Evolutionary conservation across 2,329 filamentous ascomycete genomes (phyloP), one percentile per base, ranked within the genome.

Genomic region (Exophiala calicioides): DNA sequence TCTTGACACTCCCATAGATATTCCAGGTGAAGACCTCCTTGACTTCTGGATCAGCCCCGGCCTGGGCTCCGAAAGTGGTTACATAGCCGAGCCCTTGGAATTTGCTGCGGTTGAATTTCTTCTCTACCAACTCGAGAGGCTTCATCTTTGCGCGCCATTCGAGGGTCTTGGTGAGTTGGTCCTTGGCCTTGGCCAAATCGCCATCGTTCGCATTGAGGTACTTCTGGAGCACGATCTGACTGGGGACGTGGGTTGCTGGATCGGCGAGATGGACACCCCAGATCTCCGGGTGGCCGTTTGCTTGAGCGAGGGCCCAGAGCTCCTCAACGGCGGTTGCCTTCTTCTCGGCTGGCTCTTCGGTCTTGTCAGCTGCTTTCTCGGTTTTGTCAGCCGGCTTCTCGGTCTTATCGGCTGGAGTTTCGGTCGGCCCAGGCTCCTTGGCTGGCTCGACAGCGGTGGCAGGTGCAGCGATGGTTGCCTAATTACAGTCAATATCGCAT

Each of bases 201-300:
- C 85, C 84, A 52, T 84, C 82, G 66, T 96, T 96, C 65, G 90
- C 91, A 58, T 90, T 88, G 45, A 97, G 80, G 71, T 90, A 96
- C 74, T 96, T 97, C 65, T 95, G 89, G 37, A 96, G 76, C 40
- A 96, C 80, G 59, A 95, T 84, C 64, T 86, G 84, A 36, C 86
- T 90, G 44, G 87, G 87, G 41, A 90, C 76, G 60, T 89, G 77
- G 30, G 70, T 59, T 9, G 40, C 39, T 7, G 57, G 57, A 31
- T 64, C 63, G 29, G 44, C 59, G 33, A 96, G 80, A 23, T 78
- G 73, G 43, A 96, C 82, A 37, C 90, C 90, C 82, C 90, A 97
- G 77, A 96, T 87, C 74, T 96, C 90, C 40, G 71, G 71, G 68
- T 95, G 78, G 12, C 70, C 9, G 65, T 68, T 54, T 67, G 68